Base-by-base conservation (phyloP, 441 rosid species). In the Arabidopsis hybrid region DNA sequence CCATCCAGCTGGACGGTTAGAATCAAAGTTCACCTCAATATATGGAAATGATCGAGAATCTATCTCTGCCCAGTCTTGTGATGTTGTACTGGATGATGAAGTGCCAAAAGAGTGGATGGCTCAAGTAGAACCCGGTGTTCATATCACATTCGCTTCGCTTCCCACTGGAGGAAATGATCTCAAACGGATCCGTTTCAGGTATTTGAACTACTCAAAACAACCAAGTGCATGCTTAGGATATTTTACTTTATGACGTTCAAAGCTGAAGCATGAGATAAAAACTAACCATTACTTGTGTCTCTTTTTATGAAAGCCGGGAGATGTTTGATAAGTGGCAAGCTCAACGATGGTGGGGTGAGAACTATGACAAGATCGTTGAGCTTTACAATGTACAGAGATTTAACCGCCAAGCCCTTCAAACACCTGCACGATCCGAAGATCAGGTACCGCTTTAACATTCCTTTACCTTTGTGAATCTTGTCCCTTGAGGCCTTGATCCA, bases 81-180 rank as follows among this genome's bases (percentile, higher is more conserved):
- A 93, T 65, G 87, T 90, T 56, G 91, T 89, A 38, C 71, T 95
- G 5, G 97, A 91, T 50, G 95, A 93, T 39, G 97, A 93, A 38
- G 91, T 79, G 72, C 87, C 92, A 8, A 93, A 96, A 78, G 99
- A 96, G 67, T 96, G 99, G 99, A 92, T 96, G 98, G 98, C 99
- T 36, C 99, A 93, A 83, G 99, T 96, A 36, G 99, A 93, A 80
- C 99, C 99, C 0, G 99, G 98, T 16, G 98, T 96, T 67, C 97
- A 96, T 73, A 96, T 96, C 59, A 96, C 99, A 17, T 96, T 96
- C 12, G 86, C 91, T 66, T 89, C 99, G 32, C 96, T 93, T 66
- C 95, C 98, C 4, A 86, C 63, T 31, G 99, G 98, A 0, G 99
- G 99, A 57, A 96, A 96, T 78, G 97, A 96, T 83, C 91, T 96